Percentiles rank a stretch among this genome's conserved stretches.
Conservation (phyloP, 1,284 basidiomycete species). For the Thecaphora thlaspeos region DNA sequence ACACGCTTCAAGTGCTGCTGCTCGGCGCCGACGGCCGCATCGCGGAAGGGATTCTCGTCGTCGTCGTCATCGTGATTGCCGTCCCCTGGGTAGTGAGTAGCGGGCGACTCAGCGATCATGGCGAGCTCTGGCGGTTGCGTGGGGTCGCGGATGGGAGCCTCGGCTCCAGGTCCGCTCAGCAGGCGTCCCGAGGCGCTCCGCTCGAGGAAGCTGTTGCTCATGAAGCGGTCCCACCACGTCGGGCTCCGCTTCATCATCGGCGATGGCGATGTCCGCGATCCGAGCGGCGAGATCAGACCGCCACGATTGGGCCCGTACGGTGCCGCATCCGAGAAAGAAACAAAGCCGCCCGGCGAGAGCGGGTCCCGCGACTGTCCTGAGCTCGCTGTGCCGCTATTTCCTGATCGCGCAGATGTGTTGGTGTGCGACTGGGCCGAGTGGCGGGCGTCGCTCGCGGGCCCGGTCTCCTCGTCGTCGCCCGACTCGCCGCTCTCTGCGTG, state of each 20-base stretch:
- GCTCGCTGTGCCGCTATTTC: constrained; percentile 23
- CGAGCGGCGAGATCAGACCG: constrained; percentile 1
- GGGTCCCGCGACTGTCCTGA: constrained; percentile 15
- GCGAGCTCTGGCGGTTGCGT: constrained; percentile 32
- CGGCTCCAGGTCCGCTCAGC: constrained; percentile 20
- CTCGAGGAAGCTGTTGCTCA: constrained; percentile 40
- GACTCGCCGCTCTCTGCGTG: constrained; percentile 20
- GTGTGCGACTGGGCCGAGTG: constrained; percentile 32
- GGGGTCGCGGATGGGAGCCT: constrained; percentile 45
- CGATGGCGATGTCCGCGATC: constrained; percentile 2
- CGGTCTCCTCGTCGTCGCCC: constrained; percentile 8
- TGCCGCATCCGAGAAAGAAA: constrained; percentile 37
- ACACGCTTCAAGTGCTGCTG: not conserved
- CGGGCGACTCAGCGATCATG: constrained; percentile 35
- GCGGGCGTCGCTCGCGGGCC: constrained; percentile 7
- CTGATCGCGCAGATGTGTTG: constrained; percentile 6
- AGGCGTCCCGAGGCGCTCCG: constrained; percentile 40
- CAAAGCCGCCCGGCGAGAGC: constrained; percentile 12
- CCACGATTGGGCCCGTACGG: constrained; percentile 4
- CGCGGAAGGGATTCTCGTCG: constrained; percentile 7
- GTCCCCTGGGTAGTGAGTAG: too few species aligned
- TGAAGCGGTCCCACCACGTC: constrained; percentile 52
- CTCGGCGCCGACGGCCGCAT: not conserved
- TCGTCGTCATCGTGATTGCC: not conserved
- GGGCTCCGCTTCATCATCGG: constrained; percentile 32